Base-by-base conservation (phyloP, 2,329 filamentous ascomycete species). In the Juglanconis sp. region DNA sequence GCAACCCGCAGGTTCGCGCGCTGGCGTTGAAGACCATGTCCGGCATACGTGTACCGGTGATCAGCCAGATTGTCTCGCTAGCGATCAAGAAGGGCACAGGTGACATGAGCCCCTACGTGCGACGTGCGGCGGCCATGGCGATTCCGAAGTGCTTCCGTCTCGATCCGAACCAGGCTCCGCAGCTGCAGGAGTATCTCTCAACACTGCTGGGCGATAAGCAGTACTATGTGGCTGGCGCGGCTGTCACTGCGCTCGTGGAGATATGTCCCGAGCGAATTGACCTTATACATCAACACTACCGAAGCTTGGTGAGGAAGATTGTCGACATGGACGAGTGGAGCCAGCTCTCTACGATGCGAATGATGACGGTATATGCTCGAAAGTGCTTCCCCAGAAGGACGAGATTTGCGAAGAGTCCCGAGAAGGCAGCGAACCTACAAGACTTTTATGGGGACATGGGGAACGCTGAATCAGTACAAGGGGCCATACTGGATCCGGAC, bases 251-350 rank as follows among this genome's bases (percentile, higher is more conserved):
- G 0, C 97, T 96, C 68, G 75, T 96, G 73, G 92, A 96, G 65
- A 81, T 98, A 34, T 98, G 94, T 66, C 93, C 95, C 0, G 89
- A 96, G 15, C 82, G 90, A 57, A 82, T 96, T 65, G 93, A 97
- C 71, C 77, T 99, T 62, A 87, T 99, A 66, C 95, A 99, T 74
- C 87, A 89, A 65, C 90, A 96, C 71, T 99, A 98, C 75, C 86
- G 91, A 54, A 81, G 85, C 40, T 78, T 99, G 64, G 87, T 96
- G 64, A 91, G 87, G 73, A 96, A 97, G 78, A 78, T 98, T 56
- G 92, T 97, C 31, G 95, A 99, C 71, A 99, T 99, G 95, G 95
- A 99, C 70, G 95, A 99, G 76, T 99, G 95, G 95, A 90, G 92
- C 47, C 95, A 99, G 75, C 74, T 98, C 57, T 89, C 92, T 2